phyloP scores from a whole-genome alignment of 1,284 basidiomycete genomes.

The Leccinum pachyderme region DNA sequence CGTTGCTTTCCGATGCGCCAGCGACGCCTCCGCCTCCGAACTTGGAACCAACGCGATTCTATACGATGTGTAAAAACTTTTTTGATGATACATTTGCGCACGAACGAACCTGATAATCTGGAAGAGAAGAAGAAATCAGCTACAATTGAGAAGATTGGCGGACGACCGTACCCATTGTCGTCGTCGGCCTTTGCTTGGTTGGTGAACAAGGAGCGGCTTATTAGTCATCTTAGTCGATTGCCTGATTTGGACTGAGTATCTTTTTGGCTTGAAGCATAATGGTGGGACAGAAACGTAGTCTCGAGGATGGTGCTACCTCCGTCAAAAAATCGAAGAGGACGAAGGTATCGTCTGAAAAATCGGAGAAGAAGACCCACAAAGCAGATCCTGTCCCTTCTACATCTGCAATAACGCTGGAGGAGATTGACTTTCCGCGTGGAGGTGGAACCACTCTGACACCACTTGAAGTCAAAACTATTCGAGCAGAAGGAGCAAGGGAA shows the following conservation, averaged over 20 bases:
- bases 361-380: constrained; percentile 29
- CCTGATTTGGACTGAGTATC: constrained; percentile 13
- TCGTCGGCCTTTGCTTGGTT: not conserved
- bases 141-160: not conserved
- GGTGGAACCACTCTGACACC: constrained; percentile 83
- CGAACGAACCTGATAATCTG: constrained; percentile 47
- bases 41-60: constrained; percentile 95
- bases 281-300: constrained; percentile 54
- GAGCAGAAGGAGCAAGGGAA: constrained; percentile 83
- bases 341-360: constrained; percentile 35
- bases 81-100: not conserved
- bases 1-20: constrained; percentile 89
- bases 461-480: constrained; percentile 85
- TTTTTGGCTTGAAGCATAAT: constrained; percentile 27
- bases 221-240: constrained; percentile 7
- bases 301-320: constrained; percentile 49
- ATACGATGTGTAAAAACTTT: not conserved
- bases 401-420: constrained; percentile 57
- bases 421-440: constrained; percentile 94
- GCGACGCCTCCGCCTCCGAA: constrained; percentile 95
- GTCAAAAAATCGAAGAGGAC: constrained; percentile 56
- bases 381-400: constrained; percentile 25
- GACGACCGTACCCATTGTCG: constrained; percentile 24
- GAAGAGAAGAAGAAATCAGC: constrained; percentile 9
- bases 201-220: not conserved